Base-by-base conservation (phyloP, 1,284 basidiomycete genomes). In the Malassezia psittaci region DNA sequence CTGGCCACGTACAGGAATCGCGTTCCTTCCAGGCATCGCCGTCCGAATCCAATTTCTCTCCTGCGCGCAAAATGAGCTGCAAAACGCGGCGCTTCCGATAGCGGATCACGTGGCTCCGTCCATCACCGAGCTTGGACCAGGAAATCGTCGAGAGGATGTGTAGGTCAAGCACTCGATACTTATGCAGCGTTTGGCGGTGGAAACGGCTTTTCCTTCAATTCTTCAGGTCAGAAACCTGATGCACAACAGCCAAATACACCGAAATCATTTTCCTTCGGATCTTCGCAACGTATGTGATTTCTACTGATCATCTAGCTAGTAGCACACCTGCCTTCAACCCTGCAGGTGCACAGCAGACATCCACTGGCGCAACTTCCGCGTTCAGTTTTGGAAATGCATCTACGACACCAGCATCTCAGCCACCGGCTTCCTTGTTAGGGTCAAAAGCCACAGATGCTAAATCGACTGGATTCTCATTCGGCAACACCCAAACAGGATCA, bases 331-430 rank as follows among this genome's bases (percentile, higher is more conserved):
- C 16, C 24, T 12, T 8, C 38, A 41, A 41, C 39, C 24, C 24
- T 29, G 7, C 24, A 29, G 24, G 24, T 7, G 7, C 24, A 29
- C 24, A 29, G 24, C 24, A 29, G 24, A n/a, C 7, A 9, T 9
- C 39, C 39, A 16, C 39, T 16, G 39, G 43, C 29, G 43, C 19
- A 4, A 45, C 15, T 4, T 29, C 46, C 21, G 50, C 50, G 29
- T 36, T 16, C 37, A 50, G 33, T 57, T 54, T 52, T 41, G 41
- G 52, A 33, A 13, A 50, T 2, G 40, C 45, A 10, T 13, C 54
- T 10, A 41, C 48, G 38, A 61, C 55, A 10, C 51, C 59, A 10
- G 53, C 59, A 11, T 11, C 47, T 2, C 51, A 58, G 45, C 56
- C 56, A 6, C 56, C 56, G 11, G 16, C 51, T 5, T 53, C 50